Evolutionary conservation across 352 stramenopile species (phyloP), one percentile per base, ranked within the genome.

Genomic region (Phytophthora idaei): DNA sequence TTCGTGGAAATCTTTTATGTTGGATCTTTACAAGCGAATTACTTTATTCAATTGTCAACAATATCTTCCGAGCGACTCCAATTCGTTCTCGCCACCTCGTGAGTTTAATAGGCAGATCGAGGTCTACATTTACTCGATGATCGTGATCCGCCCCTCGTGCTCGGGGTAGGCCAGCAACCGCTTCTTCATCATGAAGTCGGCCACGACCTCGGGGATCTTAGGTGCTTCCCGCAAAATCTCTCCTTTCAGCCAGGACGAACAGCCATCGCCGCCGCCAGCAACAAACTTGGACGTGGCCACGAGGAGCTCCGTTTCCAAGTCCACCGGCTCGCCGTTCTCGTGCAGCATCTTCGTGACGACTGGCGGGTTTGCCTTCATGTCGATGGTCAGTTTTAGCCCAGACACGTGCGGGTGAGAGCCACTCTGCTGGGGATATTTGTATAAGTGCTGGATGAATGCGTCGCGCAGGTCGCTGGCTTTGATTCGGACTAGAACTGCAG

Each of bases 251-350:
- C 89, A 97, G 21, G 85, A 77, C 17, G 76, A 80, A 48, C 86
- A 95, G 5, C 86, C 87, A 53, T 97, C 89, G 28, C 85, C 85
- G 1, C 89, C 89, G 17, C 76, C 74, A 25, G 84, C 80, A 31
- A 95, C 84, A 62, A 95, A 97, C 52, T 84, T 84, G 41, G 89
- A 92, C 5, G 90, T 94, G 15, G 83, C 89, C 48, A 97, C 81
- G 8, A 83, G 67, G 54, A 95, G 59, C 56, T 73, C 69, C 17
- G 60, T 44, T 25, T 90, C 76, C 65, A 85, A 53, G 54, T 92
- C 78, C 31, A 92, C 69, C 5, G 74, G 67, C 34, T 88, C 57
- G 15, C 73, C 84, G 21, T 60, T 64, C 29, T 83, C 75, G 53
- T 88, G 64, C 47, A 71, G 60, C 53, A 92, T 85, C 32, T 71